Evolutionary conservation across 1,284 basidiomycete species (phyloP), one percentile per base, ranked within the genome.

Genomic region (Coniophora puteana): DNA sequence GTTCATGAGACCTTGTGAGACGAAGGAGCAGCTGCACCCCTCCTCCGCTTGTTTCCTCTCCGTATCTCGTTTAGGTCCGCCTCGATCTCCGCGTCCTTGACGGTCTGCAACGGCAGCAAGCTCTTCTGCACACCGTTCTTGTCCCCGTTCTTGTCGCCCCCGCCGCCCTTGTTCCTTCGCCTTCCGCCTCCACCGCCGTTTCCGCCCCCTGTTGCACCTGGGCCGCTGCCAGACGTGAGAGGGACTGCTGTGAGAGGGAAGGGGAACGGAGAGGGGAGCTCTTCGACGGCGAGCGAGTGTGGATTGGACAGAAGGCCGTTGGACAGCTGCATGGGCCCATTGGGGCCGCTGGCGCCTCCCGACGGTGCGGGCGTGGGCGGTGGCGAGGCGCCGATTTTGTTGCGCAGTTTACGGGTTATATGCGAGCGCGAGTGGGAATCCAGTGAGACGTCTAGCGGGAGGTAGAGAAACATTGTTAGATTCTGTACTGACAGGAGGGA

Each of bases 211-310:
- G 59, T 43, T 64, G 69, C 58, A 10, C 54, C 45, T 6, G 39
- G 30, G n/a, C 44, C 38, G 39, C 55, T 52, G 43, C 52, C 60
- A 45, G 55, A 62, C 16, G 53, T 50, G 38, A 62, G 58, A 13
- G 53, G 47, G 23, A 58, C 61, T 13, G 74, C 68, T 3, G 82
- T 84, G 16, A 90, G 72, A 3, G 87, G 78, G 12, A 90, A 68
- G 1, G 87, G 83, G 66, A 89, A 90, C 4, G 84, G 83, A 0
- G 87, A 89, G 2, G 85, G 83, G 21, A 90, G 73, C 54, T 90
- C 87, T 51, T 90, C 88, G 29, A 89, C 80, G 3, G 81, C 74
- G 33, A 89, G 76, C 1, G 86, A 89, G 54, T 87, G 82, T 4
- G 86, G 87, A 54, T 88, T 89, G 13, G 76, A 72, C 54, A 87